phyloP scores from a whole-genome alignment of 495 filamentous ascomycete genomes.

The Bathelium albidoporum region DNA sequence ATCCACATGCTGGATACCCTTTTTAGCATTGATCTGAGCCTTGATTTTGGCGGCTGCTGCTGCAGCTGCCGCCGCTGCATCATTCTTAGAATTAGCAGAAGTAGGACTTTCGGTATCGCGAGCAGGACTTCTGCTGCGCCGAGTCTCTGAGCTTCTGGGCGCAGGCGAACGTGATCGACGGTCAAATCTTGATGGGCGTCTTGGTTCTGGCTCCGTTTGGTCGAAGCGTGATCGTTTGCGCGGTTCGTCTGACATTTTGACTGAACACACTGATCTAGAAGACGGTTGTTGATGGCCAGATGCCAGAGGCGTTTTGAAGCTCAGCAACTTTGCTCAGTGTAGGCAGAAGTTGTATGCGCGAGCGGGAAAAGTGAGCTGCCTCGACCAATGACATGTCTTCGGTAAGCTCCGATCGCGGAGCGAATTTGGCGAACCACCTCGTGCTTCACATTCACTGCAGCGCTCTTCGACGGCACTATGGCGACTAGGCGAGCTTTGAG shows the following conservation, averaged over 20 bases:
- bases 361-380: background rate
- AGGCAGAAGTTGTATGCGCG: background rate
- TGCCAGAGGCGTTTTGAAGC: background rate
- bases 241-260: constrained; percentile 66
- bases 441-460: too few relatives aligned
- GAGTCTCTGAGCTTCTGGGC: constrained; percentile 44
- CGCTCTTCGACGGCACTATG: constrained; percentile 22
- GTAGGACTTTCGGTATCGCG: constrained; percentile 46
- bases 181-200: constrained; percentile 66
- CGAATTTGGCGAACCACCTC: background rate
- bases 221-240: constrained; percentile 91
- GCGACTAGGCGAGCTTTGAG: constrained; percentile 30
- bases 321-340: background rate
- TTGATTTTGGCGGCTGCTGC: constrained; percentile 91
- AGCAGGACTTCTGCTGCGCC: constrained; percentile 71
- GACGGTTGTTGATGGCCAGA: background rate
- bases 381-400: too few relatives aligned
- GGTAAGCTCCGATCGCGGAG: background rate
- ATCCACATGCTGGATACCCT: constrained; percentile 88
- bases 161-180: constrained; percentile 76
- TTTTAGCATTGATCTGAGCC: constrained; percentile 81
- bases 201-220: constrained; percentile 68
- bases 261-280: constrained; percentile 13
- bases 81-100: constrained; percentile 34
- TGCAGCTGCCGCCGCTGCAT: constrained; percentile 61